Base-by-base conservation (phyloP, 805 yeast species). In the Henningerozyma blattae region DNA sequence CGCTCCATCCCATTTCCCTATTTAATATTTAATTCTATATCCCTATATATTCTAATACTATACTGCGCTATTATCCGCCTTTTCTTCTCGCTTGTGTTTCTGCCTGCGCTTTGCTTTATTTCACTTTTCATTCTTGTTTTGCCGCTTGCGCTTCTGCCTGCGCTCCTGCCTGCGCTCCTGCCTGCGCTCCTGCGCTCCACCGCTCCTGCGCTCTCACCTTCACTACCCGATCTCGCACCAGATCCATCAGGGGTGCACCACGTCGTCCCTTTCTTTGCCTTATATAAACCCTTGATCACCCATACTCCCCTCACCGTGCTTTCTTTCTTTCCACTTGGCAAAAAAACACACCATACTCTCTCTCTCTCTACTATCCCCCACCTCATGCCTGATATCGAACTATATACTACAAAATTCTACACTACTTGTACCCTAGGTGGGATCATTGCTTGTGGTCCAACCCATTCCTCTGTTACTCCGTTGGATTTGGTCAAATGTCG, bases 401-500 rank as follows among this genome's bases (percentile, higher is more conserved):
- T 51, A 30, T 51, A 51, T 29, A 49, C 52, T 6, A 36, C 30
- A 5, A 50, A 49, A 30, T 56, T 48, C 30, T 56, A 52, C 35
- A 45, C 57, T 2, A 43, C 78, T 10, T 73, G 79, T 46, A 67
- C 77, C 1, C 34, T 72, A 9, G 81, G 81, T 27, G 81, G 81
- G 34, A 58, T 72, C 5, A 43, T 80, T 38, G 96, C 97, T 2
- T 89, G 97, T 67, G 96, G 96, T 13, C 95, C 97, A 22, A 89
- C 97, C 12, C 98, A 89, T 59, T 75, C 95, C 2, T 72, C 81
- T 3, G 93, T 91, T 18, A 83, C 95, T 5, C 97, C 97, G 4
- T 67, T 89, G 38, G 98, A 89, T 62, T 64, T 91, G 36, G 93
- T 91, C 54, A 89, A 89, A 62, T 82, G 94, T 64, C 77, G 97